Base-by-base conservation (phyloP, 2,329 filamentous ascomycete genomes). In the Lithohypha guttulata region DNA sequence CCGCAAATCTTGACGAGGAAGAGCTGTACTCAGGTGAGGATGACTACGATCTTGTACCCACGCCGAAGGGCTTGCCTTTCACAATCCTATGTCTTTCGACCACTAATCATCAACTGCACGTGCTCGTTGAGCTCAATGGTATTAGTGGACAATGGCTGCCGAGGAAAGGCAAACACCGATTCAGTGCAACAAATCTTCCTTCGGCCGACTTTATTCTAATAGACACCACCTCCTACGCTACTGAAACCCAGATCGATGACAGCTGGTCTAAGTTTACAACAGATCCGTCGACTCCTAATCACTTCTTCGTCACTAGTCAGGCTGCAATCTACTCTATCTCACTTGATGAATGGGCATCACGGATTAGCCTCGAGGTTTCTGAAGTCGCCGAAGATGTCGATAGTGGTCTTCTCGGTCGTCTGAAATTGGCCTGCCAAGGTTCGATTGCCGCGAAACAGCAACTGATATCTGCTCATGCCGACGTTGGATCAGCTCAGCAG, bases 121-220 rank as follows among this genome's bases (percentile, higher is more conserved):
- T 78, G 21, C 77, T 70, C 44, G 62, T 80, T 19, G 73, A 79
- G 47, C 54, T 78, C 21, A 70, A 77, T 35, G 75, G 74, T 0
- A 66, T 80, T 2, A 67, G 77, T 48, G 75, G 71, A 6, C 70
- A 75, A 50, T 80, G 76, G 76, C 64, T 79, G 6, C 75, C 75
- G 1, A 63, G 59, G 38, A 55, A 56, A 13, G 59, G 52, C 36
- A 60, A 56, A 34, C 60, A 59, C 35, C 52, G 57, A 1, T 66
- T 66, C 49, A 57, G 53, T 18, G 57, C 59, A 9, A 62, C 63
- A 23, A 41, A 60, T 13, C 60, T 58, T 3, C 61, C 66, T 15
- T 56, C 61, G 7, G 56, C 59, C 29, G 62, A 66, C 27, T 51
- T 69, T 14, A 43, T 68, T 4, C 45, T 66, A 32, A 54, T 68